These are phyloP conservation scores for Tilletia walkeri DNA, from an alignment of 1,284 basidiomycete species.

Conservation along the genomic window DNA sequence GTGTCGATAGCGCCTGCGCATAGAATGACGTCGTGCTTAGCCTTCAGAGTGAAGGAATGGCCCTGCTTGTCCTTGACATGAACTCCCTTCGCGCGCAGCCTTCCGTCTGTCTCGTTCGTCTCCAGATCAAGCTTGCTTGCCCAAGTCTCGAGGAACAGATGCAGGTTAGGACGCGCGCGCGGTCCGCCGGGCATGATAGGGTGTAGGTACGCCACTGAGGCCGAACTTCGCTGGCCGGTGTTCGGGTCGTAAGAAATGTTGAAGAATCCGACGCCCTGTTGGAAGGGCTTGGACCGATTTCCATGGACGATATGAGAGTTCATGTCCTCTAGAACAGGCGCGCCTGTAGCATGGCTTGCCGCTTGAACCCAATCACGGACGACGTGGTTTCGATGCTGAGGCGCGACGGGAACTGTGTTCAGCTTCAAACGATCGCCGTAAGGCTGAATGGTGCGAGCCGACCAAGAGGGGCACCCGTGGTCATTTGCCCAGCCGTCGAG, in stretches of 20 bases:
- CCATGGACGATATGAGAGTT: slow-evolving; percentile 44
- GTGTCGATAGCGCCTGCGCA: slow-evolving; percentile 58
- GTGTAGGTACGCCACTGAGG: slow-evolving; percentile 55
- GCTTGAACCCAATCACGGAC: slow-evolving; percentile 54
- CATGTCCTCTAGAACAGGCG: slow-evolving; percentile 50
- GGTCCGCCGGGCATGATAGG: slow-evolving; percentile 55
- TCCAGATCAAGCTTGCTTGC: slow-evolving; percentile 42
- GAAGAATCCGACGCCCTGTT: slow-evolving; percentile 55
- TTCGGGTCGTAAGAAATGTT: slow-evolving; percentile 56
- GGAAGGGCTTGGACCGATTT: slow-evolving; percentile 30
- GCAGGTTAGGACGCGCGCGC: slow-evolving; percentile 51
- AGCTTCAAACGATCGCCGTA: slow-evolving; percentile 55
- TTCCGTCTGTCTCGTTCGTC: slow-evolving; percentile 22
- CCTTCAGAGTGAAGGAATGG: slow-evolving; percentile 38
- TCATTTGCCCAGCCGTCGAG: slow-evolving; percentile 54
- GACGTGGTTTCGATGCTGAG: slow-evolving; percentile 54
- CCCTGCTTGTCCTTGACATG: slow-evolving; percentile 17
- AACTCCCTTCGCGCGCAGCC: slow-evolving; percentile 15
- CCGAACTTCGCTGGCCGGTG: slow-evolving; percentile 49
- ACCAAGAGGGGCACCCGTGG: slow-evolving; percentile 51
- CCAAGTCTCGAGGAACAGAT: slow-evolving; percentile 57
- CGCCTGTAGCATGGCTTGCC: slow-evolving; percentile 42
- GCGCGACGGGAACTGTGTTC: slow-evolving; percentile 55
- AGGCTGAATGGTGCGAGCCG: slow-evolving; percentile 44
- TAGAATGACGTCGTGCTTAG: slow-evolving; percentile 52